Evolutionary conservation across 306 rosid genomes (phyloP).

Genomic region (Lathyrus sativus): DNA sequence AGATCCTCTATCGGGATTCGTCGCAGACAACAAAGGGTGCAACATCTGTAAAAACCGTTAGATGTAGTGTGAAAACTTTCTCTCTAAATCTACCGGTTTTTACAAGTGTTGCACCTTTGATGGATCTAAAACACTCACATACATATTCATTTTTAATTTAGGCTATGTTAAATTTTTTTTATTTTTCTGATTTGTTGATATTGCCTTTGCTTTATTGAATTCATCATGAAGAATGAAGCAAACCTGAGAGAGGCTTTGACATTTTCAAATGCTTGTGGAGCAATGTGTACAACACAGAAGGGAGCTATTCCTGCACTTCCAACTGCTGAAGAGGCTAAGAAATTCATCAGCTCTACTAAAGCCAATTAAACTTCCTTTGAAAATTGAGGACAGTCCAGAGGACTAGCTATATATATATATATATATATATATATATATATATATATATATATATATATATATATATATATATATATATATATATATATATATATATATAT

Average conservation of each 20-base stretch:
- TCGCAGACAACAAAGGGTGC: no score
- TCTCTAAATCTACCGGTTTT: background rate
- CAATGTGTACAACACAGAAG: conserved; percentile 61
- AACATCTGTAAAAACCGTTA: background rate
- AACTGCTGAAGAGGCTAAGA: conserved; percentile 40
- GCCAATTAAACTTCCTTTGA: conserved; percentile 29
- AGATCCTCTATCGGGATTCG: background rate
- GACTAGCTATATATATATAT: conserved; percentile 2
- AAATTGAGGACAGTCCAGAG: conserved; percentile 11
- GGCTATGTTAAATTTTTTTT: conserved; percentile 3
- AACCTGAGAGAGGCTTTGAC: conserved; percentile 60
- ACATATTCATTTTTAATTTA: background rate
- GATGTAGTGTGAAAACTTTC: background rate
- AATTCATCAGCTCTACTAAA: conserved; percentile 45
- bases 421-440: no score
- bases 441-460: no score
- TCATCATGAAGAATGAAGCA: conserved; percentile 46
- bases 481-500: no score
- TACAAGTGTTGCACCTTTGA: background rate
- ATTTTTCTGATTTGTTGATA: background rate
- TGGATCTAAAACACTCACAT: background rate
- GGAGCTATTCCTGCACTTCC: conserved; percentile 85
- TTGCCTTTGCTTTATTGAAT: background rate
- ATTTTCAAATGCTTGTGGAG: conserved; percentile 71
- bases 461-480: no score